Evolutionary conservation across 2,329 filamentous ascomycete species (phyloP).

Genomic region (Penicillium fuscoglaucum): DNA sequence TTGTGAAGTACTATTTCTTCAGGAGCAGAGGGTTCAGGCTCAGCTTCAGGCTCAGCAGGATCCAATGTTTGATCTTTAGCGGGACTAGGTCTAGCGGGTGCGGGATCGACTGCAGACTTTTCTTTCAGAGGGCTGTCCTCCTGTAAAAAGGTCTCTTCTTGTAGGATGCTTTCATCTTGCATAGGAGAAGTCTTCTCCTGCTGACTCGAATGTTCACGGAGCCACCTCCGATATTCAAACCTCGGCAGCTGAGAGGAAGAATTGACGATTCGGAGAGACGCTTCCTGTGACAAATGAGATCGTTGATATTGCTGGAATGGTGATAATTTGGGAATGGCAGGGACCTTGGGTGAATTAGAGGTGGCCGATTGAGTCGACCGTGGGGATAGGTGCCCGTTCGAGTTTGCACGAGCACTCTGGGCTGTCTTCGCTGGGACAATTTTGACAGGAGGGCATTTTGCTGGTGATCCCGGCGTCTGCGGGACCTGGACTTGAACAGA

Average conservation of each 20-base stretch:
- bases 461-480: slow-evolving; percentile 5
- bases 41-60: not conserved
- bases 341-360: not conserved
- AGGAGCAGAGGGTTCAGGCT: not conserved
- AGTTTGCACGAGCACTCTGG: not conserved
- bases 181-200: slow-evolving; percentile 8
- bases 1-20: not conserved
- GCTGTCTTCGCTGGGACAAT: not conserved
- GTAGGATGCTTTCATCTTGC: slow-evolving; percentile 6
- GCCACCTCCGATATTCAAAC: slow-evolving; percentile 41
- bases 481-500: slow-evolving; percentile 5
- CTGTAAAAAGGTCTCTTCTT: slow-evolving; percentile 11
- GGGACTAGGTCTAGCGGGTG: not conserved
- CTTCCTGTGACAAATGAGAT: slow-evolving; percentile 6
- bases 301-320: not conserved
- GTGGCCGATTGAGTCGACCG: not conserved
- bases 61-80: not conserved
- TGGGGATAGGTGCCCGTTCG: not conserved
- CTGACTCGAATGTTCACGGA: slow-evolving; percentile 10
- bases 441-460: not conserved
- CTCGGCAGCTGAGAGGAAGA: slow-evolving; percentile 42
- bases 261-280: slow-evolving; percentile 34
- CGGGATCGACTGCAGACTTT: not conserved
- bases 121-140: not conserved
- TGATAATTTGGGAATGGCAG: not conserved